Conservation (phyloP, 2,329 filamentous ascomycete species). For the Phialemoniopsis sp. region DNA sequence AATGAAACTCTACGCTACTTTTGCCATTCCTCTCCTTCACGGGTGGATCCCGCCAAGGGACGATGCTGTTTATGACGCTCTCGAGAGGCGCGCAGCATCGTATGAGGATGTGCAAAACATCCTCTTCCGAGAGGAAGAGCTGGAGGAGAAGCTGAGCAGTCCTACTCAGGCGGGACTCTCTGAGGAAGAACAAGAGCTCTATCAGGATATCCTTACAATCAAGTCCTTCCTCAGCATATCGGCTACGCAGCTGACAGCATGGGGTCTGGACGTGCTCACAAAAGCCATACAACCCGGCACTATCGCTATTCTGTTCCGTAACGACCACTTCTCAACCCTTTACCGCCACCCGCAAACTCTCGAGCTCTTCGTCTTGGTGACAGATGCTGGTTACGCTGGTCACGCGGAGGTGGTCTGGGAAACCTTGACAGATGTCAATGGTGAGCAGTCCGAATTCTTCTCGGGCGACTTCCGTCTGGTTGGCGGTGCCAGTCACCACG, state of each 20-base stretch:
- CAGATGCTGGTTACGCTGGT: slow-evolving; percentile 82
- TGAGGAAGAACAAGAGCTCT: slow-evolving; percentile 69
- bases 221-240: slow-evolving; percentile 76
- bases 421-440: slow-evolving; percentile 82
- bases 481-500: slow-evolving; percentile 44
- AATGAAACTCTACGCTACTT: slow-evolving; percentile 87
- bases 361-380: slow-evolving; percentile 79
- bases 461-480: slow-evolving; percentile 87
- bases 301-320: slow-evolving; percentile 89
- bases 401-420: slow-evolving; percentile 97
- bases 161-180: slow-evolving; percentile 51
- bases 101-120: slow-evolving; percentile 92
- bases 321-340: slow-evolving; percentile 93
- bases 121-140: slow-evolving; percentile 82
- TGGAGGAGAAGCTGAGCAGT: slow-evolving; percentile 71
- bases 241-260: slow-evolving; percentile 81
- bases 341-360: slow-evolving; percentile 81
- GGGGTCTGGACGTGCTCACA: slow-evolving; percentile 72
- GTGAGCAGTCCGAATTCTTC: slow-evolving; percentile 76
- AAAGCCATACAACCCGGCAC: slow-evolving; percentile 70
- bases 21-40: slow-evolving; percentile 84
- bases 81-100: slow-evolving; percentile 67
- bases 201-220: slow-evolving; percentile 80
- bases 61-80: slow-evolving; percentile 64
- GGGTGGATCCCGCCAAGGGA: slow-evolving; percentile 78